Evolutionary conservation across 106 monocot species (phyloP).

Genomic region (Allium cepa): DNA sequence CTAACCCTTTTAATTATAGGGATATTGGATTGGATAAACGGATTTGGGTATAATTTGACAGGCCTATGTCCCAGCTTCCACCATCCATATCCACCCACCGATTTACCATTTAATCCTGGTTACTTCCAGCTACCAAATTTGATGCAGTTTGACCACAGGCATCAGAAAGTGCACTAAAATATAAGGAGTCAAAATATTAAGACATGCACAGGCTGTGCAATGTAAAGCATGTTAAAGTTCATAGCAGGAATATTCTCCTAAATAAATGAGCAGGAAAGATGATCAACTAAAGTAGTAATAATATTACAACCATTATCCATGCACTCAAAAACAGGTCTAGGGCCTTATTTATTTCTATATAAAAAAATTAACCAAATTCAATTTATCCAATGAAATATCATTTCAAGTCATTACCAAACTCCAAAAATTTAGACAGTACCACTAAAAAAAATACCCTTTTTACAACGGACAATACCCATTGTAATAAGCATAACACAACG

Average conservation of each 20-base stretch:
- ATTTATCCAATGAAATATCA: too few relatives aligned
- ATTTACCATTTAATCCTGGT: constrained; percentile 63
- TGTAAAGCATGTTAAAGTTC: not conserved
- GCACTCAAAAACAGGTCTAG: not conserved
- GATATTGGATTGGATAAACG: too few relatives aligned
- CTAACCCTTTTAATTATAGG: too few relatives aligned
- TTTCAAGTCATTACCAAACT: too few relatives aligned
- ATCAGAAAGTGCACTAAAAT: constrained; percentile 36
- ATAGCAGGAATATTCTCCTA: not conserved
- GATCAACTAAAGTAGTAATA: not conserved
- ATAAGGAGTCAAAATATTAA: not conserved
- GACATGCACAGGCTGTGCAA: not conserved
- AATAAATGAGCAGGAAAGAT: not conserved
- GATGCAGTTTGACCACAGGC: constrained; percentile 84
- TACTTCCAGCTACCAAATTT: constrained; percentile 53
- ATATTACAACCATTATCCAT: not conserved
- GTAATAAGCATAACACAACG: too few relatives aligned
- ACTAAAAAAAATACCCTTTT: too few relatives aligned
- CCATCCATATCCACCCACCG: constrained; percentile 98
- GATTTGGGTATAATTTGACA: too few relatives aligned
- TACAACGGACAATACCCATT: too few relatives aligned
- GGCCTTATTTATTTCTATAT: too few relatives aligned
- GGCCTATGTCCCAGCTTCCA: constrained; percentile 97
- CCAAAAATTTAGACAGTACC: too few relatives aligned
- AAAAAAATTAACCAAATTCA: too few relatives aligned